Percentiles rank a stretch among this genome's conserved stretches.
phyloP scores from a whole-genome alignment of 495 filamentous ascomycete species.

The Penicillium malachiteum region DNA sequence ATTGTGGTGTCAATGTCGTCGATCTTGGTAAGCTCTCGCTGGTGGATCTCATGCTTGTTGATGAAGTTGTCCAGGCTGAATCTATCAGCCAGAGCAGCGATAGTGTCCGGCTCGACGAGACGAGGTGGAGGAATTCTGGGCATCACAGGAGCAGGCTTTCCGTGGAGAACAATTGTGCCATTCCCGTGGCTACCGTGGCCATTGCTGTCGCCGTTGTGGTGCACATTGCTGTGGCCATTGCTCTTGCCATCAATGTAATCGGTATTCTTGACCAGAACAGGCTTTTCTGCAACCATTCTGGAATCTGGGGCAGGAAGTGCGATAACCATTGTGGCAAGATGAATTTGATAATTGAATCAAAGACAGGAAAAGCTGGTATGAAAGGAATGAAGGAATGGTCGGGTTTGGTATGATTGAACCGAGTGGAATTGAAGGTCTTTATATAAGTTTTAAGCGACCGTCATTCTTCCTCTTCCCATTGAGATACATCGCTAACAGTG shows the following conservation, averaged over 20 bases:
- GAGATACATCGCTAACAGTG: no score
- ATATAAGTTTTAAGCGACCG: no score
- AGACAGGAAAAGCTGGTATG: not conserved
- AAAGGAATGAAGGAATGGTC: no score
- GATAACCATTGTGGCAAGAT: not conserved
- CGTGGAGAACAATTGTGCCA: not conserved
- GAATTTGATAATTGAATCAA: not conserved
- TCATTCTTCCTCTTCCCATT: no score
- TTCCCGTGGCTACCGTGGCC: not conserved
- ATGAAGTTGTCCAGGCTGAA: not conserved
- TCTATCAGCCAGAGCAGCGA: not conserved
- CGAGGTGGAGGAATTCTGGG: not conserved
- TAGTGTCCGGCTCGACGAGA: not conserved
- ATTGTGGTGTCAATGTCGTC: not conserved
- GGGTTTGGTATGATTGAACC: no score
- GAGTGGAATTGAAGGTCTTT: no score
- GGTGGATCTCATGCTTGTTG: not conserved
- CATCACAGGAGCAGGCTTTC: not conserved
- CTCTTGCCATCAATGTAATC: not conserved
- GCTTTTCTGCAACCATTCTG: not conserved
- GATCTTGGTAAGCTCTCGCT: not conserved
- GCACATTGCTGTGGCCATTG: not conserved
- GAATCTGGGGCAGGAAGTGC: not conserved
- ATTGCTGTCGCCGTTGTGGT: not conserved
- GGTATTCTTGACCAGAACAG: not conserved